Conservation (phyloP, 768 basidiomycete species). For the Tylopilus sp. region DNA sequence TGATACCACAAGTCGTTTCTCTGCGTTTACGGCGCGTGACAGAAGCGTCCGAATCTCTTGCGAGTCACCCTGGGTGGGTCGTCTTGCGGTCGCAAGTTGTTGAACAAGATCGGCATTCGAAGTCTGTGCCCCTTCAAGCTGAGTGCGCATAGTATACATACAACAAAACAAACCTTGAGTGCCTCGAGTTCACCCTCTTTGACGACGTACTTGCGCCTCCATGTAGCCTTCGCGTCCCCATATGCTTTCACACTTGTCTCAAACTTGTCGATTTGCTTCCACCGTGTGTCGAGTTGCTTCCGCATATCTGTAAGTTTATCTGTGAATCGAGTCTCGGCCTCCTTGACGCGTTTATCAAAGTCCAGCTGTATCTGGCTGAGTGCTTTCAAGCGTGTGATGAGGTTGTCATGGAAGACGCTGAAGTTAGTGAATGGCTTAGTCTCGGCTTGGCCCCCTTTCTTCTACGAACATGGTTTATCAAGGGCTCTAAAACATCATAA, state of each 20-base stretch:
- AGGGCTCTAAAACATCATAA: not conserved
- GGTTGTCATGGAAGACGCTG: constrained; percentile 89
- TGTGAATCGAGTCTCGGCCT: constrained; percentile 65
- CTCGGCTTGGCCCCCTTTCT: constrained; percentile 71
- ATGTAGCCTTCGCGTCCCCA: constrained; percentile 74
- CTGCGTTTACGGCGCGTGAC: constrained; percentile 77
- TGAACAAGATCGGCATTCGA: constrained; percentile 71
- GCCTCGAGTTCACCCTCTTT: constrained; percentile 92
- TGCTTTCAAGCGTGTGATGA: constrained; percentile 81
- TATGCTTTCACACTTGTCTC: constrained; percentile 81
- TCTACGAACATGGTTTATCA: constrained; percentile 38
- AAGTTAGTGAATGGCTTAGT: constrained; percentile 95
- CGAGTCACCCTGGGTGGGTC: constrained; percentile 55
- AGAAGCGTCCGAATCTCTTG: constrained; percentile 69
- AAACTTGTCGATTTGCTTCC: constrained; percentile 92
- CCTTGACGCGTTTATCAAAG: constrained; percentile 83
- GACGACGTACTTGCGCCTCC: constrained; percentile 76
- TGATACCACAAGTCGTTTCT: constrained; percentile 80
- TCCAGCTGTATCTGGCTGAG: constrained; percentile 81
- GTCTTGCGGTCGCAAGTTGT: constrained; percentile 62
- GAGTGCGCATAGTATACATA: not conserved
- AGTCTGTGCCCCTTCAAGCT: constrained; percentile 38
- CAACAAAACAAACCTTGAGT: constrained; percentile 58
- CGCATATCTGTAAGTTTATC: constrained; percentile 78
- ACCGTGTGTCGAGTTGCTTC: constrained; percentile 82